Evolutionary conservation across 768 basidiomycete genomes (phyloP), one percentile per base, ranked within the genome.

Genomic region (Trametopsis cervina): DNA sequence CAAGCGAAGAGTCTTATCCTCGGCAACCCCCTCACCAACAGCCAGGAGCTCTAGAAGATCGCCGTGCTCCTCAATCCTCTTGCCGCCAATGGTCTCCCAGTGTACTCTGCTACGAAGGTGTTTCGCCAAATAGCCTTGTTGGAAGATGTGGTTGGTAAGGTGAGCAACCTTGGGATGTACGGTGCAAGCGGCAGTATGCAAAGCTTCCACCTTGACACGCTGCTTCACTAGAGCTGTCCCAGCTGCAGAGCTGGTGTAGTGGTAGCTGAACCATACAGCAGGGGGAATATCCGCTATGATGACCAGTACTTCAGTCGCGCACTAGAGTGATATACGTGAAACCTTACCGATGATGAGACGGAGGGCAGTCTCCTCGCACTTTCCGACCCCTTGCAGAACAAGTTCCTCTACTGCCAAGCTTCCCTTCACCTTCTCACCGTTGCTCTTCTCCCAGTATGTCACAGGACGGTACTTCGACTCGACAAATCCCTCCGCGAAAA

Each of bases 141-240:
- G 51, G 60, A 76, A 77, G 54, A 75, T 63, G 48, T 75, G 50
- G 63, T 76, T 76, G 43, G 72, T 74, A 46, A 76, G 53, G 47
- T 75, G 68, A n/a, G 72, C 71, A 18, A 75, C 50, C 54, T 60
- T 67, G 26, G 46, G 46, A 39, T 39, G 46, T 9, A 27, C 36
- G 20, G 41, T 27, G 36, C 11, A 15, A 22, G 52, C 53, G 27
- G 13, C 13, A 10, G 42, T 10, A 33, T 65, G 60, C 0, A 55
- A 53, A 35, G 52, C 50, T 33, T 68, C 64, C 33, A 75, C 63
- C 58, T 68, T 70, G 52, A 74, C 52, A 25, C 72, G 71, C 54
- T 76, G 75, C n/a, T 64, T 62, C 27, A 72, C 66, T 15, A 61
- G 55, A 25, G 64, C 63, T 3, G 59, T 57, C 15, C 42, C 51